Conservation (phyloP, 768 basidiomycete species). For the Rubroboletus satanas region DNA sequence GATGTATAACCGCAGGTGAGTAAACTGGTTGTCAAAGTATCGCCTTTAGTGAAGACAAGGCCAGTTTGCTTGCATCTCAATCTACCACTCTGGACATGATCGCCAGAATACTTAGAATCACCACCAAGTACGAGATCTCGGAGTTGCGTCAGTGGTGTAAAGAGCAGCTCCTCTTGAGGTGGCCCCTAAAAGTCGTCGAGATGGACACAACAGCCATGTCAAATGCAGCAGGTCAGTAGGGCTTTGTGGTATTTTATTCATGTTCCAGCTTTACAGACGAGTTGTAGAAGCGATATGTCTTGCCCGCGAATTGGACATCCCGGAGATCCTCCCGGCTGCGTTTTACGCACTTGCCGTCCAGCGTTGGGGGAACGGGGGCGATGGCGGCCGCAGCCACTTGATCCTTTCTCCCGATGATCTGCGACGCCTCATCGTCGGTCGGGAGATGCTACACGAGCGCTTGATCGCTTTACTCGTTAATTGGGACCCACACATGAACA, state of each 20-base stretch:
- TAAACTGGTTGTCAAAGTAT: not conserved
- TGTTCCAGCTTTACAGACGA: not conserved
- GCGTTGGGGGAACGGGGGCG: conserved; percentile 24
- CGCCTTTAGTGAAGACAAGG: not conserved
- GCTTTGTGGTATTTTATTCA: not conserved
- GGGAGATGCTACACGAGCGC: conserved; percentile 28
- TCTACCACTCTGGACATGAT: conserved; percentile 24
- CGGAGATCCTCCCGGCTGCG: conserved; percentile 37
- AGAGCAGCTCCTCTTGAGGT: conserved; percentile 22
- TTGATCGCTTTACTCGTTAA: conserved; percentile 17
- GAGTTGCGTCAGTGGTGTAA: conserved; percentile 27
- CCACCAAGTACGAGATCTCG: conserved; percentile 37
- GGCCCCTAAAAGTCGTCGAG: conserved; percentile 27
- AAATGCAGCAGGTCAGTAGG: conserved; percentile 30
- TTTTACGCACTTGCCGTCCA: conserved; percentile 39
- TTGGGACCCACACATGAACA: not conserved
- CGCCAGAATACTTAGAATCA: conserved; percentile 29
- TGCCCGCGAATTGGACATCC: conserved; percentile 33
- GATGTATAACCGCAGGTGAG: conserved; percentile 35
- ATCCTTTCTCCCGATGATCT: conserved; percentile 28
- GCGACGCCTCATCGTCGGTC: conserved; percentile 31
- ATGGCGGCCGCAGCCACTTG: conserved; percentile 29
- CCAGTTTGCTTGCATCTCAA: conserved; percentile 25
- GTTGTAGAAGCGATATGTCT: conserved; percentile 34
- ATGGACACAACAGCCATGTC: conserved; percentile 29